These are phyloP conservation scores for Penicillium sp. DNA, from an alignment of 2,329 filamentous ascomycete species.

Conservation along the genomic window DNA sequence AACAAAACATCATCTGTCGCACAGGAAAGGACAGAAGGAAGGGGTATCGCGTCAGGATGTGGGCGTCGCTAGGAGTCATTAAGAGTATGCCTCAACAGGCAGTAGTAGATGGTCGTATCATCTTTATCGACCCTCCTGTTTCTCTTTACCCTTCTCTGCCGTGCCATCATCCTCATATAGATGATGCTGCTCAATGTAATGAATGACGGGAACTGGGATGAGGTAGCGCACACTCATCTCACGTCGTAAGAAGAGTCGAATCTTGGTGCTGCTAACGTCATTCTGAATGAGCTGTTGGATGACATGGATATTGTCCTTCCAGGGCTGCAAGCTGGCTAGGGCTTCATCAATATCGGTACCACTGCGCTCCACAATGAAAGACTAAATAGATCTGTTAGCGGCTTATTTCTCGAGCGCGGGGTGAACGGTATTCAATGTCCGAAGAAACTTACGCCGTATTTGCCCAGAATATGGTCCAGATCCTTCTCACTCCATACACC, in stretches of 20 bases:
- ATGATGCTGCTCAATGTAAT: conserved; percentile 68
- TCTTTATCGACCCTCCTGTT: conserved; percentile 26
- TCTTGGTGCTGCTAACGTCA: conserved; percentile 78
- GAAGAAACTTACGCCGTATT: conserved; percentile 61
- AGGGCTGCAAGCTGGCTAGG: conserved; percentile 74
- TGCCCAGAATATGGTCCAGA: conserved; percentile 80
- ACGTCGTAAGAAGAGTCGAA: conserved; percentile 74
- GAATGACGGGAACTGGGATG: conserved; percentile 71
- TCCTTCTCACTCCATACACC: conserved; percentile 82
- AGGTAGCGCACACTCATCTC: conserved; percentile 80
- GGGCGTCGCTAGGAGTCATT: conserved; percentile 16
- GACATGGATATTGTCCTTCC: conserved; percentile 82
- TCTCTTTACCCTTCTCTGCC: conserved; percentile 38
- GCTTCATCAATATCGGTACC: conserved; percentile 89
- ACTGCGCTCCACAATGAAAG: conserved; percentile 82
- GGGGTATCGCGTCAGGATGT: conserved; percentile 27
- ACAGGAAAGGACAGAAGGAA: conserved; percentile 7
- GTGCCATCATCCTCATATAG: conserved; percentile 59
- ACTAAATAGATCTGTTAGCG: conserved; percentile 35
- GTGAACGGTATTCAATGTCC: too few species aligned
- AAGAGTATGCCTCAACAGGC: conserved; percentile 1
- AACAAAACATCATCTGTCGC: neutral
- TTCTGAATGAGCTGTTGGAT: conserved; percentile 87
- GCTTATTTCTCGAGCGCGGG: neutral
- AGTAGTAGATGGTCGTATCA: conserved; percentile 19